Percentiles rank a stretch among this genome's conserved stretches.
Conservation (phyloP, 176 grass and related monocot genomes). For the Oryza meridionalis region DNA sequence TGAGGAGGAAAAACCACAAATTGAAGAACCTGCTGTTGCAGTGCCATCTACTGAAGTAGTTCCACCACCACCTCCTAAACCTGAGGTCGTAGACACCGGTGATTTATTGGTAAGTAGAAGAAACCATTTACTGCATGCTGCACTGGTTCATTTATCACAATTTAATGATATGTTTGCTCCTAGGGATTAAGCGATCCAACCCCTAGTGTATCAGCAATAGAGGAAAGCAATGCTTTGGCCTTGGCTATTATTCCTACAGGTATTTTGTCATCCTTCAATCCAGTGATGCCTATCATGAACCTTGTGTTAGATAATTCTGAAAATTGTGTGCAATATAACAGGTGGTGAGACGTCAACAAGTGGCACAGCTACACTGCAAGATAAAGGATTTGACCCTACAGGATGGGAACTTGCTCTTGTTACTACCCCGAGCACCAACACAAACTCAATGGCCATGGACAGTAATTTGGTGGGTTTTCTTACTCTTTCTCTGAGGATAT, state of each 20-base stretch:
- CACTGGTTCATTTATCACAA: conserved; percentile 25
- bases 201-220: conserved; percentile 66
- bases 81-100: conserved; percentile 47
- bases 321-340: conserved; percentile 42
- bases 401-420: conserved; percentile 99
- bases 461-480: conserved; percentile 76
- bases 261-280: conserved; percentile 43
- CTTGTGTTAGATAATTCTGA: conserved; percentile 28
- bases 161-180: conserved; percentile 34
- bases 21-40: conserved; percentile 54
- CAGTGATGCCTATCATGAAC: conserved; percentile 2
- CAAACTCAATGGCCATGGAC: conserved; percentile 53
- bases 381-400: conserved; percentile 89
- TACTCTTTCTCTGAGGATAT: conserved; percentile 34
- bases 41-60: conserved; percentile 50
- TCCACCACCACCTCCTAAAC: conserved; percentile 42
- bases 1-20: conserved; percentile 59
- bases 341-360: conserved; percentile 50
- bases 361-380: conserved; percentile 49
- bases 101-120: conserved; percentile 83
- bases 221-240: conserved; percentile 83
- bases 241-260: conserved; percentile 72
- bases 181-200: conserved; percentile 84
- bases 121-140: conserved; percentile 25
- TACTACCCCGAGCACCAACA: conserved; percentile 62